A percentile compares a stretch with the other conserved stretches of the same genome.
phyloP scores from a whole-genome alignment of 2,329 filamentous ascomycete species.

The Fusarium newnesense region DNA sequence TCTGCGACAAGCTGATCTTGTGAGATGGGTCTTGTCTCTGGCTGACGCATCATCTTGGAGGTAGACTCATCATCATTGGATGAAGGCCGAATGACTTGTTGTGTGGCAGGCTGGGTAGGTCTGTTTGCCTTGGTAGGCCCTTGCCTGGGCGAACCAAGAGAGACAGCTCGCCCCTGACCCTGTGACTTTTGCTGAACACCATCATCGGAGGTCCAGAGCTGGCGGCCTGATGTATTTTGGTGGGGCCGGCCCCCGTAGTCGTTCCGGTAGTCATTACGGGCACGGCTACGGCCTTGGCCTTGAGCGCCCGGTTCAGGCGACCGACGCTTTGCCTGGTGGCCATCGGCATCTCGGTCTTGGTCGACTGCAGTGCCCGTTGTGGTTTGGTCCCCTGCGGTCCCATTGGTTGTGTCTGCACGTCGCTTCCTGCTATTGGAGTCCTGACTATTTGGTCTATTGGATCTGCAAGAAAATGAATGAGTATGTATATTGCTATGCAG shows the following conservation, averaged over 20 bases:
- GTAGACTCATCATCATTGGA: constrained; percentile 13
- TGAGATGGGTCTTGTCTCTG: constrained; percentile 61
- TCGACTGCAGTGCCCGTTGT: not conserved
- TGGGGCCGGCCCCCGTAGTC: constrained; percentile 36
- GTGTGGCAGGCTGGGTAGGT: constrained; percentile 4
- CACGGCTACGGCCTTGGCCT: constrained; percentile 20
- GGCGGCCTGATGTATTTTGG: constrained; percentile 37
- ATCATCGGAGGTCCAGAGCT: constrained; percentile 46
- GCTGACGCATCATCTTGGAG: constrained; percentile 30
- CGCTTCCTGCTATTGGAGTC: constrained; percentile 15
- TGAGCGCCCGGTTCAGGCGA: constrained; percentile 39
- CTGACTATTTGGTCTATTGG: not conserved
- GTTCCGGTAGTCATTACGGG: constrained; percentile 22
- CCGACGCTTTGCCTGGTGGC: constrained; percentile 40
- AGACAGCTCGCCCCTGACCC: constrained; percentile 5
- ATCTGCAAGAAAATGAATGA: constrained; percentile 4
- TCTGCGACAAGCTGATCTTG: constrained; percentile 84
- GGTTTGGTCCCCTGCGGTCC: not conserved
- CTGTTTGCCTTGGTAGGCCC: constrained; percentile 8
- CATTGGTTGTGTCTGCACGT: constrained; percentile 3
- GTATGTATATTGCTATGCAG: not conserved
- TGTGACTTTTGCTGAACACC: constrained; percentile 23
- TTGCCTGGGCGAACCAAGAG: constrained; percentile 6
- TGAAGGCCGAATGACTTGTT: not conserved
- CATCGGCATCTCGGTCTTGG: constrained; percentile 12